Base-by-base conservation (phyloP, 768 basidiomycete genomes). In the Guyanaporus albipodus region DNA sequence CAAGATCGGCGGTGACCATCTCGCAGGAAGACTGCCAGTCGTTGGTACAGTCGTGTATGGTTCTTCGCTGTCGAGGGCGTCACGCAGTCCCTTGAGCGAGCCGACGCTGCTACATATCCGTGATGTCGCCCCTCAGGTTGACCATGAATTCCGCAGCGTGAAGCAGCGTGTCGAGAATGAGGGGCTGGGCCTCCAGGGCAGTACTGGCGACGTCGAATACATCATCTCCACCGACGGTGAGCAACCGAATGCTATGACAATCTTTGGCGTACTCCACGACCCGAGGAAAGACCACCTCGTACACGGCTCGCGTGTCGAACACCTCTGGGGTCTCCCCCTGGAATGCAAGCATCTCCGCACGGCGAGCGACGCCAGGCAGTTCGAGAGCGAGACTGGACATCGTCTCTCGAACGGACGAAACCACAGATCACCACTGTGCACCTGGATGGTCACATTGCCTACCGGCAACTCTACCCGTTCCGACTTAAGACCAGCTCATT, bases 131-230 rank as follows among this genome's bases (percentile, higher is more conserved):
- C 32, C 72, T 74, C 56, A 79, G 59, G 60, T 88, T 89, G 21
- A 79, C 74, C 27, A 87, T 66, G 62, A 88, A 85, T 3, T 87
- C 87, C 0, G 85, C 78, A 28, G 78, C 73, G 48, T 88, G 87
- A 24, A 87, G 67, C 26, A 88, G 67, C 0, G 82, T 78, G 52
- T 88, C 86, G 47, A 77, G 67, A 63, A 87, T 84, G 21, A 84
- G 59, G 6, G 80, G 78, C 49, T 82, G 74, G 4, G 70, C 65
- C 8, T 71, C 66, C 49, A 83, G 64, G 22, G 64, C 56, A 21
- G 85, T 61, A 1, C 64, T 62, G 2, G 82, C 85, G 50, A 70
- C 72, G 3, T 75, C 82, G 50, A 78, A 76, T 63, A 73, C 67
- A 11, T 72, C 73, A 44, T 72, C 66, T 3, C 70, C 42, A 41